phyloP scores from a whole-genome alignment of 495 filamentous ascomycete genomes.

The Neurospora pannonica region DNA sequence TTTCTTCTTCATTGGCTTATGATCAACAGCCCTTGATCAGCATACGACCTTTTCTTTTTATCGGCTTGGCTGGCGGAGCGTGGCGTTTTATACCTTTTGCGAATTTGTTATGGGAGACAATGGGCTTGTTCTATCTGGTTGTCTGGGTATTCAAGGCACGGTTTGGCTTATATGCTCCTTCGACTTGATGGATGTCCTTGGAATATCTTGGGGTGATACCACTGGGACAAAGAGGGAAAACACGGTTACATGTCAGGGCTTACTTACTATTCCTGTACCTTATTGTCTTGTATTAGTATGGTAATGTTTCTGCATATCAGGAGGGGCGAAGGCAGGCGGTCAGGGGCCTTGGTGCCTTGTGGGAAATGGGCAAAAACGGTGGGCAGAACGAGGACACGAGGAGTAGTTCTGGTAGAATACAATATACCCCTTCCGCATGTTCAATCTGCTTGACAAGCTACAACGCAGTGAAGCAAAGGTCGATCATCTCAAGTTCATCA shows the following conservation, averaged over 20 bases:
- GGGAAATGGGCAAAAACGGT: background rate
- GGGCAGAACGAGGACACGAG: background rate
- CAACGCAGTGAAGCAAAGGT: background rate
- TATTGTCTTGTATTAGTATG: background rate
- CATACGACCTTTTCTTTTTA: slow-evolving; percentile 5
- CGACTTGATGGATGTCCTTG: background rate
- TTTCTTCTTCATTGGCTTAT: background rate
- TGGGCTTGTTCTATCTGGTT: background rate
- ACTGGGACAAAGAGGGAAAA: background rate
- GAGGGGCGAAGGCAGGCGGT: background rate
- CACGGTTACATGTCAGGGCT: background rate
- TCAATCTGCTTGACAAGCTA: background rate
- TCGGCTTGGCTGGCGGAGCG: background rate
- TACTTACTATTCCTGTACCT: background rate
- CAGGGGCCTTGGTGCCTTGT: background rate
- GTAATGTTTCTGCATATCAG: background rate
- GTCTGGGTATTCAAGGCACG: background rate
- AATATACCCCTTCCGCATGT: background rate
- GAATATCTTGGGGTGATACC: background rate
- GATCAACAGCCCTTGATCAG: too few species aligned
- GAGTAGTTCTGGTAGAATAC: background rate
- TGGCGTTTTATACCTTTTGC: background rate
- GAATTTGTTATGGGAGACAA: background rate
- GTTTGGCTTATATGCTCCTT: background rate
- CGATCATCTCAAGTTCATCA: background rate